Percentiles rank a stretch among this genome's conserved stretches.
Evolutionary conservation across 805 yeast species (phyloP).

Genomic region (Starmera quercuum): DNA sequence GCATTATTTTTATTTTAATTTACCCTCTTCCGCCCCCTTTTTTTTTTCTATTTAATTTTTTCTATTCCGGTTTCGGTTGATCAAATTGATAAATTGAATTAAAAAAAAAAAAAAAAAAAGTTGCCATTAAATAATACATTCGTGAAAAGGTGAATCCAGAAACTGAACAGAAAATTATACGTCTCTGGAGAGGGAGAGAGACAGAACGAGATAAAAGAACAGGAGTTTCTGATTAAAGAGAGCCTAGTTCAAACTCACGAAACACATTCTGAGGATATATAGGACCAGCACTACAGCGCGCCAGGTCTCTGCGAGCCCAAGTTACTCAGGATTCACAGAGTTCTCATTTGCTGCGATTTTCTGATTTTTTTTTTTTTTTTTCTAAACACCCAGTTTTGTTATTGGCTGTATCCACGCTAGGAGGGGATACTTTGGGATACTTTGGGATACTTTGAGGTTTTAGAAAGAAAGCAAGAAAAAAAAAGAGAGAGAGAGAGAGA

Average conservation of each 20-base stretch:
- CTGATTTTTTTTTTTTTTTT: background rate
- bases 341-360: background rate
- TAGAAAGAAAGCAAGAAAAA: background rate
- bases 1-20: too few relatives aligned
- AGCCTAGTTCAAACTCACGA: too few relatives aligned
- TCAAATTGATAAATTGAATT: slow-evolving; percentile 3
- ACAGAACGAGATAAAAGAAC: too few relatives aligned
- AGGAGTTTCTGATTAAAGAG: too few relatives aligned
- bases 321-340: too few relatives aligned
- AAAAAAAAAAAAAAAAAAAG: background rate
- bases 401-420: background rate
- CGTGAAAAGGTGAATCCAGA: too few relatives aligned
- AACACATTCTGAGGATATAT: background rate
- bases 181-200: too few relatives aligned
- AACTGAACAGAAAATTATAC: too few relatives aligned
- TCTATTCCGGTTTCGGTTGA: slow-evolving; percentile 1
- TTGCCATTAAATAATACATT: too few relatives aligned
- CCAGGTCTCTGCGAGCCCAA: background rate
- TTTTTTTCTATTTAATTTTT: too few relatives aligned
- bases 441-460: background rate
- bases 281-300: background rate
- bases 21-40: too few relatives aligned
- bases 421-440: background rate
- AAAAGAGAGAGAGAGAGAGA: too few relatives aligned
- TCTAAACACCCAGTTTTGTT: slow-evolving; percentile 1